Conservation (phyloP, 1,284 basidiomycete species). For the Cryptococcus amylolentus region DNA sequence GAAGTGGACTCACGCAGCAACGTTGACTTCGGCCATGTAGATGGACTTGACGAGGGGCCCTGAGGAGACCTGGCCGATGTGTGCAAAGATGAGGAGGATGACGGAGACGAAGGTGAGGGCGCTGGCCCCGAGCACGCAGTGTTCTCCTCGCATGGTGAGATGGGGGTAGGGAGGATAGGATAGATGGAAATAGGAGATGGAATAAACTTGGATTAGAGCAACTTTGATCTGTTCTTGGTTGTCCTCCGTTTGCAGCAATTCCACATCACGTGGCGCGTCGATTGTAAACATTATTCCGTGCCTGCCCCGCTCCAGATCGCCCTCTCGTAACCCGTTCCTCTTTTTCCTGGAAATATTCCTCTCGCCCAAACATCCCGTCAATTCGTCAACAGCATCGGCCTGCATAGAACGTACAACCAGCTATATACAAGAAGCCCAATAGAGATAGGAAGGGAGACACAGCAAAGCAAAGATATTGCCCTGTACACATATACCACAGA, state of each 20-base stretch:
- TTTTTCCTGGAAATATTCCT: too few species aligned
- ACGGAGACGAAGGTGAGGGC: conserved; percentile 39
- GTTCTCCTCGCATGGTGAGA: conserved; percentile 39
- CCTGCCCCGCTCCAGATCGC: too few species aligned
- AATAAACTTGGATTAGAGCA: neutral
- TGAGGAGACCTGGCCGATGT: conserved; percentile 43
- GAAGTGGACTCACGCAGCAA: conserved; percentile 35
- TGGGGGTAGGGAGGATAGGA: neutral
- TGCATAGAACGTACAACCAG: too few species aligned
- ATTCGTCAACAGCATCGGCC: too few species aligned
- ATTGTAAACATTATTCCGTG: too few species aligned
- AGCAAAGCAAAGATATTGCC: neutral
- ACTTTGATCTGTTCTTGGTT: neutral
- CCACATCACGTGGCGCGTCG: too few species aligned
- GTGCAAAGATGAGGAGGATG: conserved; percentile 44
- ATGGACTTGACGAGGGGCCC: conserved; percentile 34
- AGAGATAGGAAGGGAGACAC: too few species aligned
- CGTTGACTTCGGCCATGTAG: conserved; percentile 43
- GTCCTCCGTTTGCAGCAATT: too few species aligned
- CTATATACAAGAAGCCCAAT: too few species aligned
- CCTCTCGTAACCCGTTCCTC: too few species aligned
- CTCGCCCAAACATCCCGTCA: too few species aligned
- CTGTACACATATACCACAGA: neutral
- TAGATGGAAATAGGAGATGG: neutral
- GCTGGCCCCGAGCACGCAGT: conserved; percentile 45